A percentile compares a stretch with the other conserved stretches of the same genome.
Conservation (phyloP, 768 basidiomycete genomes). For the Thelephora aurantiotincta region DNA sequence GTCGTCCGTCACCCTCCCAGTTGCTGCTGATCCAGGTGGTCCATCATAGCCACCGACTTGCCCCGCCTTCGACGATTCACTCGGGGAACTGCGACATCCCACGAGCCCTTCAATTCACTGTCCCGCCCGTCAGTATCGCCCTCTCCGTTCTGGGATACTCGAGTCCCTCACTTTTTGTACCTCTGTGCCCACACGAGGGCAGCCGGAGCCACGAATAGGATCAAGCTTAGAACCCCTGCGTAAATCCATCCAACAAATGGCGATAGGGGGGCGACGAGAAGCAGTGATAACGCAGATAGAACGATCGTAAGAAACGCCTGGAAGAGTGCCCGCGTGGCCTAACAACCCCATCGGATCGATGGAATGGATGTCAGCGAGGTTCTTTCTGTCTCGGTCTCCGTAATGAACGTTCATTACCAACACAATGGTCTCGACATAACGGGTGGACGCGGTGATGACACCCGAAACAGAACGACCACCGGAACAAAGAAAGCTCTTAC, state of each 20-base stretch:
- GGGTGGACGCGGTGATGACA: too few species aligned
- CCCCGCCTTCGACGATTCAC: constrained; percentile 8
- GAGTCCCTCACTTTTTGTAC: constrained; percentile 69
- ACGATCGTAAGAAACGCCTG: constrained; percentile 40
- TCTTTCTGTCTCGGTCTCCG: too few species aligned
- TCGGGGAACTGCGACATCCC: constrained; percentile 73
- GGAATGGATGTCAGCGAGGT: too few species aligned
- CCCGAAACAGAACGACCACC: background rate
- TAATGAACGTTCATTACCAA: too few species aligned
- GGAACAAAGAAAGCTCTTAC: constrained; percentile 21
- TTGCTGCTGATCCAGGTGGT: too few species aligned
- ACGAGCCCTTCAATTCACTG: constrained; percentile 81
- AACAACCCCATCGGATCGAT: constrained; percentile 4
- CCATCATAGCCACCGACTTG: background rate
- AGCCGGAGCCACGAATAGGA: constrained; percentile 62
- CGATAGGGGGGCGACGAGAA: constrained; percentile 41
- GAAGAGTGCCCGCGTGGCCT: constrained; percentile 33
- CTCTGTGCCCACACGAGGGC: constrained; percentile 74
- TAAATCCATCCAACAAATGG: constrained; percentile 39
- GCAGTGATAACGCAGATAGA: constrained; percentile 35
- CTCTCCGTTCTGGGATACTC: background rate
- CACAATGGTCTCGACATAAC: too few species aligned
- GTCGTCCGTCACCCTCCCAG: too few species aligned
- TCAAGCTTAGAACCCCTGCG: constrained; percentile 31
- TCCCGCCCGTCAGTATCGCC: constrained; percentile 7